phyloP scores from a whole-genome alignment of 2,329 filamentous ascomycete species.

The Canariomyces notabilis region DNA sequence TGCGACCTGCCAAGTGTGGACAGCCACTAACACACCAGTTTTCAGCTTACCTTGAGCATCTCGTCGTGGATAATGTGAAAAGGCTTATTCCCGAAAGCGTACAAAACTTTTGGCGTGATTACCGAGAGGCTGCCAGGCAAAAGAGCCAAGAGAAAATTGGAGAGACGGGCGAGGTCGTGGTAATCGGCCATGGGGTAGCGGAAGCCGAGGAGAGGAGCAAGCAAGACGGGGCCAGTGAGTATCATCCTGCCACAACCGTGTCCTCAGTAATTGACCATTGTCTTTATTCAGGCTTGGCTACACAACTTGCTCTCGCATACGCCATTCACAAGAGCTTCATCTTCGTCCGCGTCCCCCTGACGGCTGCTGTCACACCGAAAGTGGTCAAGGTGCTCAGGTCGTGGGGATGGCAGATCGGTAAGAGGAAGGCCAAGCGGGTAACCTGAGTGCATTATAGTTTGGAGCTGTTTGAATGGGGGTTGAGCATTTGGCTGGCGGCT shows the following conservation, averaged over 20 bases:
- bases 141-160: constrained; percentile 26
- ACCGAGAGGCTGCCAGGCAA: constrained; percentile 43
- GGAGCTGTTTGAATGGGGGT: not conserved
- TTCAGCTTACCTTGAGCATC: constrained; percentile 59
- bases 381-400: constrained; percentile 81
- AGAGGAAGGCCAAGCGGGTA: constrained; percentile 36
- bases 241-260: not conserved
- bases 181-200: constrained; percentile 51
- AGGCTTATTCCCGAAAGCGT: constrained; percentile 55
- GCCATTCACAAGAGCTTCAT: constrained; percentile 98
- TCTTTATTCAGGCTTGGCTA: constrained; percentile 57
- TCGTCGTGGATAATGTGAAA: constrained; percentile 56
- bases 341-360: constrained; percentile 88
- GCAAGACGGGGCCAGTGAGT: constrained; percentile 67
- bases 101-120: constrained; percentile 48
- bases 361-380: constrained; percentile 85
- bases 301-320: constrained; percentile 88
- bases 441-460: not conserved
- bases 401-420: constrained; percentile 96
- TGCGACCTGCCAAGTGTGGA: not conserved
- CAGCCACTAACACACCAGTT: constrained; percentile 3
- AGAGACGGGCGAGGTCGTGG: constrained; percentile 2
- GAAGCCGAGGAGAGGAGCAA: constrained; percentile 57
- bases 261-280: constrained; percentile 15
- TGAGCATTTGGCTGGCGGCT: constrained; percentile 8